Evolutionary conservation across 345 rosid species (phyloP).

Genomic region (Acer saccharum): DNA sequence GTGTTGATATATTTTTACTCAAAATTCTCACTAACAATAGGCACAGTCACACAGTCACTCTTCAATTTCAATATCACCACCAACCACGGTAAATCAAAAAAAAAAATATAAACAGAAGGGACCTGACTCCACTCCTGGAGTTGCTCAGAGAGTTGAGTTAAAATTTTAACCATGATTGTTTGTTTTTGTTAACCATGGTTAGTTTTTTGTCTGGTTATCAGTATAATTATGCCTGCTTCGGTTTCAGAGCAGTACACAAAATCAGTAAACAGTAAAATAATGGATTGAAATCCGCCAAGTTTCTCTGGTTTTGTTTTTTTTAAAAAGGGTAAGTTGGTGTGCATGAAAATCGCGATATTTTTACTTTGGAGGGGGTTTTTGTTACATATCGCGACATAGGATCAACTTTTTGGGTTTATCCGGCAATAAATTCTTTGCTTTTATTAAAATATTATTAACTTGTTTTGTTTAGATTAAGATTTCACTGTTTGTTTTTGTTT

Average conservation of each 20-base stretch:
- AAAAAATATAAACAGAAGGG: too few species aligned
- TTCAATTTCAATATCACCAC: too few species aligned
- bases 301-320: background rate
- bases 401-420: constrained; percentile 7
- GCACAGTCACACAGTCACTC: too few species aligned
- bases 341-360: constrained; percentile 28
- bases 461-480: constrained; percentile 24
- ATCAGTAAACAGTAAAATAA: background rate
- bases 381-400: background rate
- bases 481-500: constrained; percentile 39
- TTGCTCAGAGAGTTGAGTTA: too few species aligned
- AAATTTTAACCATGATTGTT: too few species aligned
- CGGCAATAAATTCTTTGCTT: constrained; percentile 10
- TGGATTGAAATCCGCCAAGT: background rate
- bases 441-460: background rate
- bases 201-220: background rate
- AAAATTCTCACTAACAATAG: too few species aligned
- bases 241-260: constrained; percentile 4
- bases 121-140: too few species aligned
- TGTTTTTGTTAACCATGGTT: background rate
- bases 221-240: background rate
- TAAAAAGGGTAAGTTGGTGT: background rate
- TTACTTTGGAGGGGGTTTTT: background rate
- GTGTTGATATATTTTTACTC: too few species aligned
- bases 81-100: background rate